Evolutionary conservation across 345 rosid species (phyloP), one percentile per base, ranked within the genome.

Genomic region (Ceriops decandra): DNA sequence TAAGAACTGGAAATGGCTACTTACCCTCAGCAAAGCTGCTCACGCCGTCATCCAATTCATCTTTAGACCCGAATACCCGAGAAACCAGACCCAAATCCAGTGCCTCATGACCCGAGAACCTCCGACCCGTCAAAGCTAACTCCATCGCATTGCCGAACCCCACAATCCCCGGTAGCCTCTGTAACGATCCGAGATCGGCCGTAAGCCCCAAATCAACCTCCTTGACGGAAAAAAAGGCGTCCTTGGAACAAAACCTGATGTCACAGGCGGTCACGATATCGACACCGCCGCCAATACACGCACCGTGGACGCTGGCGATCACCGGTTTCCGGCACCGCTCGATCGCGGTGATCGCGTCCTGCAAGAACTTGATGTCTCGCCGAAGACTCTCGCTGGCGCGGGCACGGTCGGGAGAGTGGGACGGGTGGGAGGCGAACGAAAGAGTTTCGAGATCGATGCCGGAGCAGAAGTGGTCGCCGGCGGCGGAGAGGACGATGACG

Each of bases 171-270:
- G 97, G 97, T 24, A 93, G 56, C 64, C 98, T 71, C 86, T 93
- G 96, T 0, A 93, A 80, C 27, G 96, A 84, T n/a, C 98, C 97
- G 5, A 91, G 82, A 80, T 91, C 98, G 7, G 95, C 96, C 17
- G 87, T 85, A 53, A 93, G 79, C 11, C 84, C 97, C 69, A 89
- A 22, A 73, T 89, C 97, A 1, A 91, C 91, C 80, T 93, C 98
- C 74, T 89, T 91, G 33, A 89, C 90, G 0, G 89, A 73, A 76
- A 93, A 91, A 49, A 86, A 85, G 6, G 91, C 82, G 26, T 83
- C 91, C 63, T 77, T 71, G 0, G 84, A 71, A 58, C 97, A 89
- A 31, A 72, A 88, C 83, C 98, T 81, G 1, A 93, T 70, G 20
- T 91, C 97, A 69, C 97, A 91, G 52, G 98, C 95, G 0, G 96